These are phyloP conservation scores for Aspergillus diversus DNA, from an alignment of 495 filamentous ascomycete species.

Conservation along the genomic window DNA sequence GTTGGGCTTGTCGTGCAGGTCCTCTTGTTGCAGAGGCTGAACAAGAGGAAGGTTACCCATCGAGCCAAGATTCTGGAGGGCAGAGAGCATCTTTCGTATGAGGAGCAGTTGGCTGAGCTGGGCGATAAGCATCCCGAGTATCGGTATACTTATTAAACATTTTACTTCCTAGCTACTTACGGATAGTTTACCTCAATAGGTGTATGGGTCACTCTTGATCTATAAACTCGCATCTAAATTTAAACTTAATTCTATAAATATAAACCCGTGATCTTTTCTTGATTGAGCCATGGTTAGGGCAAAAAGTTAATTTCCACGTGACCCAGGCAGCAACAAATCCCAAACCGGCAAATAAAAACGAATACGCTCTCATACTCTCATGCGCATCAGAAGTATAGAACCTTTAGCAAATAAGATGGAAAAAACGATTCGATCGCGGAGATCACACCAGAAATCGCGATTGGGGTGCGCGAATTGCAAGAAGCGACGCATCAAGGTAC, in stretches of 20 bases:
- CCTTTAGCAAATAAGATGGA: too few species aligned
- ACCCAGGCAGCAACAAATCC: too few species aligned
- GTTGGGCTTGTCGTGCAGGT: constrained; percentile 15
- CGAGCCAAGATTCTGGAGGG: constrained; percentile 10
- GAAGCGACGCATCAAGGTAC: constrained; percentile 31
- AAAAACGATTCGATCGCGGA: constrained; percentile 23
- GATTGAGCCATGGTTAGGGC: too few species aligned
- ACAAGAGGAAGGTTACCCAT: constrained; percentile 6
- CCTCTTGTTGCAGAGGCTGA: constrained; percentile 7
- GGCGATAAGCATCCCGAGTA: constrained; percentile 20
- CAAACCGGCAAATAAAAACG: too few species aligned
- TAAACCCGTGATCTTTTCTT: too few species aligned
- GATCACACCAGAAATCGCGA: constrained; percentile 30
- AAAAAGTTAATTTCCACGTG: too few species aligned
- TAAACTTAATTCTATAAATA: too few species aligned
- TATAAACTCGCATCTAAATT: too few species aligned
- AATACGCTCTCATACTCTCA: too few species aligned
- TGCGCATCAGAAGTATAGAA: too few species aligned
- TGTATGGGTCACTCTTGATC: too few species aligned
- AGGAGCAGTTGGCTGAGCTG: constrained; percentile 19
- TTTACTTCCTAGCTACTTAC: background rate
- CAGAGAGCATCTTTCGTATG: constrained; percentile 10
- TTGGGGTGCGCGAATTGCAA: constrained; percentile 34
- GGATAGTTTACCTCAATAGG: too few species aligned
- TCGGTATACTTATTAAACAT: constrained; percentile 17